Base-by-base conservation (phyloP, 805 yeast genomes). In the Candida maesae region DNA sequence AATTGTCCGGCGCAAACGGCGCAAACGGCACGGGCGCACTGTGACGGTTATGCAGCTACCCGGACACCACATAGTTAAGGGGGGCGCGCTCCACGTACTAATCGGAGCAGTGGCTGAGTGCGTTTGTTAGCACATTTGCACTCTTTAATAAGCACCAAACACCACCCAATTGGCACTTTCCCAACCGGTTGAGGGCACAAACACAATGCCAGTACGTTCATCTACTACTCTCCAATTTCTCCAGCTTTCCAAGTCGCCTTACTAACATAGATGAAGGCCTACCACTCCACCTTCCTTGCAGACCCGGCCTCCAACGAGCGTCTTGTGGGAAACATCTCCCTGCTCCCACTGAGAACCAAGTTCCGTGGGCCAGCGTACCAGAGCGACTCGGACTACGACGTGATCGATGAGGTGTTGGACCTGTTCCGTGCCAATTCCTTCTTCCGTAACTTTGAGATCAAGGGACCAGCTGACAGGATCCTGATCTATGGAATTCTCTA, bases 371-470 rank as follows among this genome's bases (percentile, higher is more conserved):
- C 99, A 9, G 83, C 96, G 1, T 88, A 81, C 61, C 91, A 95
- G 6, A 71, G 76, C 14, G 76, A 78, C 42, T 64, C 78, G 3
- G 86, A 79, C 52, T 91, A 90, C 60, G 99, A 93, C 65, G 85
- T 93, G 42, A 75, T 86, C 42, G 99, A 93, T 62, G 99, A 93
- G 63, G 74, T 81, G 20, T 67, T 93, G 40, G 98, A 93, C 64
- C 72, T 93, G 41, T 93, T 93, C 66, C 74, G 99, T 51, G 96
- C 97, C 54, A 93, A 93, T 64, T 85, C 96, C 11, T 91, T 93
- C 66, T 93, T 93, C 76, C 84, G 86, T 61, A 93, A 93, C 71
- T 93, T 93, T 62, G 99, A 93, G 67, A 90, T 93, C 68, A 88
- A 88, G 63, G 96, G 96, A 11, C 85, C 95, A 17, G 84, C 96